phyloP scores from a whole-genome alignment of 805 yeast species.

The Ogataea haglerorum region DNA sequence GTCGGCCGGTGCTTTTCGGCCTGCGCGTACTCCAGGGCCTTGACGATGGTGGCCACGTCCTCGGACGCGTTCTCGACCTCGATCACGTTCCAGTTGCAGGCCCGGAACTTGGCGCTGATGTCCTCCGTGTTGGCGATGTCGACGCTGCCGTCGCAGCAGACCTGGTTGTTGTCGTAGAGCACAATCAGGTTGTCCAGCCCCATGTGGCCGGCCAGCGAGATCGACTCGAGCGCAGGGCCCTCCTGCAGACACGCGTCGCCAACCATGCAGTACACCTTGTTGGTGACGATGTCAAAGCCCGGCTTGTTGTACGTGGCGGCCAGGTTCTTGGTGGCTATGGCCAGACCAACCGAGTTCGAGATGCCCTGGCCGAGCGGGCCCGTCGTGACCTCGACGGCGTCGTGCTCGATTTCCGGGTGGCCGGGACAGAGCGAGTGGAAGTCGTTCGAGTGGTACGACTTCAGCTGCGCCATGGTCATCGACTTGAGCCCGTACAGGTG shows the following conservation, averaged over 20 bases:
- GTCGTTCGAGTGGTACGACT: slow-evolving; percentile 72
- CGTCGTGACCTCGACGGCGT: slow-evolving; percentile 95
- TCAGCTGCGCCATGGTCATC: slow-evolving; percentile 76
- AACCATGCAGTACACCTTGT: slow-evolving; percentile 72
- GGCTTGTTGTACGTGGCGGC: slow-evolving; percentile 95
- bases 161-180: slow-evolving; percentile 93
- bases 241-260: slow-evolving; percentile 99
- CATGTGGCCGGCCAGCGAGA: slow-evolving; percentile 93
- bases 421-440: slow-evolving; percentile 91
- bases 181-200: slow-evolving; percentile 89
- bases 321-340: slow-evolving; percentile 86
- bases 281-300: slow-evolving; percentile 65
- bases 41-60: slow-evolving; percentile 75
- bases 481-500: slow-evolving; percentile 80
- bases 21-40: slow-evolving; percentile 42
- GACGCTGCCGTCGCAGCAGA: slow-evolving; percentile 94
- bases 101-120: slow-evolving; percentile 77
- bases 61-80: slow-evolving; percentile 70
- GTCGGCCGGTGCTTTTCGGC: slow-evolving; percentile 53
- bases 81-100: slow-evolving; percentile 91
- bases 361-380: slow-evolving; percentile 99
- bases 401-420: slow-evolving; percentile 91
- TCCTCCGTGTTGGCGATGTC: slow-evolving; percentile 91
- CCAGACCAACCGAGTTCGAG: slow-evolving; percentile 92
- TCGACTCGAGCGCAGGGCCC: slow-evolving; percentile 94